Conservation (phyloP, 495 filamentous ascomycete genomes). For the Penicillium lagena region DNA sequence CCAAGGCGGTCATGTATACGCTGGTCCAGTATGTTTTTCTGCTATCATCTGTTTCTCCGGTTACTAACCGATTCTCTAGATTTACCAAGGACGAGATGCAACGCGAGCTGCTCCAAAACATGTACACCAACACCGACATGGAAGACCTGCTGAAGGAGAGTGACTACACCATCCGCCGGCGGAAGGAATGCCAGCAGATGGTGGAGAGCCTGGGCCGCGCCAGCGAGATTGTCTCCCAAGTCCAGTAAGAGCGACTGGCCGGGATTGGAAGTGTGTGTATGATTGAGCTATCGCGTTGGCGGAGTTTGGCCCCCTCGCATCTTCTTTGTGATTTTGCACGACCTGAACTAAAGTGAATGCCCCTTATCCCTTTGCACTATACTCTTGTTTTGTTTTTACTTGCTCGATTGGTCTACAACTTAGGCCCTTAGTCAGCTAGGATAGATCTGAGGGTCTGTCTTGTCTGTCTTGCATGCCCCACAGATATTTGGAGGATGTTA, state of each 20-base stretch:
- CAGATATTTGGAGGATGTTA: too few species aligned
- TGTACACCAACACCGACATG: constrained; percentile 85
- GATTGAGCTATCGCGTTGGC: background rate
- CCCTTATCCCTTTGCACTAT: background rate
- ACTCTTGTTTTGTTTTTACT: too few species aligned
- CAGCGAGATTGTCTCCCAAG: constrained; percentile 94
- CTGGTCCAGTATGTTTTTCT: constrained; percentile 73
- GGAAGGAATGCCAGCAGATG: constrained; percentile 99
- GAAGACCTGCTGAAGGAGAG: constrained; percentile 96
- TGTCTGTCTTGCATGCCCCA: too few species aligned
- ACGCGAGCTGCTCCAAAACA: constrained; percentile 91
- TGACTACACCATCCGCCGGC: constrained; percentile 88
- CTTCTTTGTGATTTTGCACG: background rate
- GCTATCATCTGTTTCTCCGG: background rate
- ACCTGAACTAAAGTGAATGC: background rate
- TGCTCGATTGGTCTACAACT: too few species aligned
- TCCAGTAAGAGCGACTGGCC: constrained; percentile 56
- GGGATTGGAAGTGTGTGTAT: background rate
- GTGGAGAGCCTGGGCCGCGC: constrained; percentile 85
- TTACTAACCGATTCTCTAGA: constrained; percentile 34
- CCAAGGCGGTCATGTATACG: constrained; percentile 98
- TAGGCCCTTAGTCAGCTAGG: too few species aligned
- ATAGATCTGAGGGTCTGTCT: too few species aligned
- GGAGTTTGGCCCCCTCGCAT: background rate
- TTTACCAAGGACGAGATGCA: constrained; percentile 99